phyloP scores from a whole-genome alignment of 1,284 basidiomycete species.

The Rhodotorula sp. region DNA sequence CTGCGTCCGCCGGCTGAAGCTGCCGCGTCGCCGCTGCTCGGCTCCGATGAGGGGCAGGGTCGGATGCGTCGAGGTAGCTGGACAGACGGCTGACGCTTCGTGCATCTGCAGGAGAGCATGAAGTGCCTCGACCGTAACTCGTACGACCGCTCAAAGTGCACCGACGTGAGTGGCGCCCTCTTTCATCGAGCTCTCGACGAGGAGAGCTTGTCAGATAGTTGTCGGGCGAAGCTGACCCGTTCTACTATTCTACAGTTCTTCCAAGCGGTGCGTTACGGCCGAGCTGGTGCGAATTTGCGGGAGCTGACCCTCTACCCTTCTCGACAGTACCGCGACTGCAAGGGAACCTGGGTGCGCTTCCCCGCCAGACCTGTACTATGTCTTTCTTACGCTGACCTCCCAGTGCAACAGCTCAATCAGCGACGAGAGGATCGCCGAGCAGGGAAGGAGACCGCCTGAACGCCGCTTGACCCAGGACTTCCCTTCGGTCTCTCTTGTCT shows the following conservation, averaged over 20 bases:
- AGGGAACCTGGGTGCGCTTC: constrained; percentile 32
- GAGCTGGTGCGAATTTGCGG: no score
- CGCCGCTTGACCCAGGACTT: not conserved
- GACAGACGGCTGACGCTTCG: not conserved
- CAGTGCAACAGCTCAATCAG: constrained; percentile 30
- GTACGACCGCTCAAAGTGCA: constrained; percentile 38
- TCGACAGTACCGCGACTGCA: constrained; percentile 39
- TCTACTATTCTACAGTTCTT: constrained; percentile 28
- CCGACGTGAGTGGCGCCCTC: constrained; percentile 14
- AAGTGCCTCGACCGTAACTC: constrained; percentile 32
- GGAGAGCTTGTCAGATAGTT: not conserved
- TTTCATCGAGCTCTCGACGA: not conserved
- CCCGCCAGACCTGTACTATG: not conserved
- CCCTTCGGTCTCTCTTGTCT: not conserved
- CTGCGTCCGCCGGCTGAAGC: no score
- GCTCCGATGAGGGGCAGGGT: not conserved
- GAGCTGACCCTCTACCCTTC: not conserved
- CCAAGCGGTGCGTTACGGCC: constrained; percentile 23
- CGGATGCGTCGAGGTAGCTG: not conserved
- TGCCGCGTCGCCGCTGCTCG: not conserved
- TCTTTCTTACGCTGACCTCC: not conserved
- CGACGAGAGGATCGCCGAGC: constrained; percentile 35
- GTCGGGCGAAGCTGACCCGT: not conserved
- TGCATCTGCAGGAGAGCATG: constrained; percentile 35
- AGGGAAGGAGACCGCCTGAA: constrained; percentile 33